Evolutionary conservation across 768 basidiomycete genomes (phyloP).

Genomic region (Calocybe gangraenosa): DNA sequence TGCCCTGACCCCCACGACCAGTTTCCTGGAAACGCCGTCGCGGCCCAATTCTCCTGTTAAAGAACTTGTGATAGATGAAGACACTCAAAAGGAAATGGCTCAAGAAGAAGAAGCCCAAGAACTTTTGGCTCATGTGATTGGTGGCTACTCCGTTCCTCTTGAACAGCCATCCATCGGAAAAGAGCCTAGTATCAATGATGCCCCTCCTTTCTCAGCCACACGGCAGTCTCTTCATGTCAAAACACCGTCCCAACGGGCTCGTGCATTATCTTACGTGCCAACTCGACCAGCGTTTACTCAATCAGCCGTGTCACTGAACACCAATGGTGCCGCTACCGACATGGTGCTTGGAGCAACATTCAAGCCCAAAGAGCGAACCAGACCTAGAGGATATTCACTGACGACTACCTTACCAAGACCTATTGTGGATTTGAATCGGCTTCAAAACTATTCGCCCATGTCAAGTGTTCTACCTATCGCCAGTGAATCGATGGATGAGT

Average conservation of each 20-base stretch:
- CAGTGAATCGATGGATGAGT: no score
- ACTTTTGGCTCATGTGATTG: conserved; percentile 11
- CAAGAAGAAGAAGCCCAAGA: conserved; percentile 16
- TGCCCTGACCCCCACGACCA: conserved; percentile 13
- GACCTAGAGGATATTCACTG: conserved; percentile 16
- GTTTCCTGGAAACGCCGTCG: conserved; percentile 18
- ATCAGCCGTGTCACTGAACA: conserved; percentile 24
- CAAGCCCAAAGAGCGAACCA: conserved; percentile 3
- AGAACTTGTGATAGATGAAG: conserved; percentile 16
- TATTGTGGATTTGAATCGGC: not conserved
- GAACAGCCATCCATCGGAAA: not conserved
- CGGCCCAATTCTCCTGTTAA: conserved; percentile 21
- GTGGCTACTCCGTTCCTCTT: conserved; percentile 9
- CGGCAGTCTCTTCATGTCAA: conserved; percentile 5
- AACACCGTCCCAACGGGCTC: not conserved
- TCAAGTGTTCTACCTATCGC: conserved; percentile 20
- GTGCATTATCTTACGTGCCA: not conserved
- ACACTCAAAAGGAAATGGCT: conserved; percentile 7
- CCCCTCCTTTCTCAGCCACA: conserved; percentile 1
- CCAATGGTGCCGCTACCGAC: conserved; percentile 19
- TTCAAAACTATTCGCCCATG: conserved; percentile 1
- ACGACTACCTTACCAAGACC: conserved; percentile 9
- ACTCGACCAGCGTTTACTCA: conserved; percentile 11
- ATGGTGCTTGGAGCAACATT: conserved; percentile 2
- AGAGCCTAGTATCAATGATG: not conserved